phyloP scores from a whole-genome alignment of 352 stramenopile species.

The Phytophthora fragariae region DNA sequence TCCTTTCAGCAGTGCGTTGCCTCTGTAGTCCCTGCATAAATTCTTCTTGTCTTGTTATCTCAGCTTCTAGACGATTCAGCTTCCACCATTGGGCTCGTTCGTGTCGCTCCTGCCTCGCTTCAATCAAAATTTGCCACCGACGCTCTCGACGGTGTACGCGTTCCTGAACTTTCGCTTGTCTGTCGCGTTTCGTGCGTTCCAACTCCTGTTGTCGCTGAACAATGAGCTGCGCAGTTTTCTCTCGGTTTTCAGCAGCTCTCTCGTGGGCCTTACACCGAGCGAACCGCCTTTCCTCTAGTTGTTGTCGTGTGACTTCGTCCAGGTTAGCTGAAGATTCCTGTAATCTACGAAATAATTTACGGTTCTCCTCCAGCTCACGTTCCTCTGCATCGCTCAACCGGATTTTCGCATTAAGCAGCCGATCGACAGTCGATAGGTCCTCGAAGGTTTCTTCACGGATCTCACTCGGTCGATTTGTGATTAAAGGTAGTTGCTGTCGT shows the following conservation, averaged over 20 bases:
- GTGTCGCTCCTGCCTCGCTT: slow-evolving; percentile 32
- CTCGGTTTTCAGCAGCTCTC: slow-evolving; percentile 44
- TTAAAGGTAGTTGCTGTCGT: slow-evolving; percentile 46
- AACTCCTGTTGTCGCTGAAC: slow-evolving; percentile 22
- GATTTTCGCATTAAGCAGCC: slow-evolving; percentile 9
- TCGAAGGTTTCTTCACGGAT: slow-evolving; percentile 14
- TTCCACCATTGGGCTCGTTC: slow-evolving; percentile 32
- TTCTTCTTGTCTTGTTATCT: slow-evolving; percentile 28
- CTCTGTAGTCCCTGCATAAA: slow-evolving; percentile 31
- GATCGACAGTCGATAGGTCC: background rate
- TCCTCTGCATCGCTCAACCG: slow-evolving; percentile 25
- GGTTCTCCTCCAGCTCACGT: slow-evolving; percentile 33
- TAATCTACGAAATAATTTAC: slow-evolving; percentile 47
- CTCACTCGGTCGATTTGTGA: slow-evolving; percentile 24
- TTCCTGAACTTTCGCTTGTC: slow-evolving; percentile 30
- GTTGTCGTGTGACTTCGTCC: slow-evolving; percentile 44
- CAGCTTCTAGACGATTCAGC: slow-evolving; percentile 21
- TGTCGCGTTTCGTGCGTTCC: slow-evolving; percentile 16
- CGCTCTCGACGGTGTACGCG: slow-evolving; percentile 28
- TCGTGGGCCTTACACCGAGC: slow-evolving; percentile 37
- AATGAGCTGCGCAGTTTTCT: slow-evolving; percentile 28
- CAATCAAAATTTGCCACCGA: slow-evolving; percentile 13
- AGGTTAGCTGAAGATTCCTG: slow-evolving; percentile 44
- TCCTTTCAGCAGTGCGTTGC: slow-evolving; percentile 1
- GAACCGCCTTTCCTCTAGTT: slow-evolving; percentile 42